Evolutionary conservation across 2,329 filamentous ascomycete genomes (phyloP), one percentile per base, ranked within the genome.

Genomic region (Dactylellina sp.): DNA sequence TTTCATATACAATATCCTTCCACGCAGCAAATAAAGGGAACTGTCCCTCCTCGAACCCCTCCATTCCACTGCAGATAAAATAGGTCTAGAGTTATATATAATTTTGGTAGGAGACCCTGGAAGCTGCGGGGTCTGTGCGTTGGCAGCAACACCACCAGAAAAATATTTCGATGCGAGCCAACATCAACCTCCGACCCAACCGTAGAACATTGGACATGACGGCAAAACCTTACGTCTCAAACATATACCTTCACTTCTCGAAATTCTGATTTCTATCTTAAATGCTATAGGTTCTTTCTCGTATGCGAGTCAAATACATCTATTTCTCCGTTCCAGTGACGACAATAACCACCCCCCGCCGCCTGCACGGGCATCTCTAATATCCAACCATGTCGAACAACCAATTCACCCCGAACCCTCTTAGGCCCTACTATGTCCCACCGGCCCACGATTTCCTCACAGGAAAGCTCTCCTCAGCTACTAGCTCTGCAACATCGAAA

Each of bases 391-490:
- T 75, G 71, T 63, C 82, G 52, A 80, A 83, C 61, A 83, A 82
- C 56, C 80, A 82, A 76, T 83, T 83, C 77, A 80, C 81, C 32
- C 84, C 83, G 18, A 91, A 91, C 78, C 89, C 89, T 68, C 83
- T 91, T 66, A 85, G 89, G 75, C 89, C 89, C 16, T 91, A 91
- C 82, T 90, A 91, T 80, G 88, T 89, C 76, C 86, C 86, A 39
- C 85, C 86, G 9, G 83, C 84, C n/a, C 86, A 87, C 66, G 84
- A 84, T 62, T 84, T 86, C 57, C 80, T 82, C 35, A 77, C 81
- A 44, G 81, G 83, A 40, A 79, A 79, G 52, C 76, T 80, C 47
- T 80, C 79, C 68, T 76, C 82, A 63, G 79, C 81, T 49, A 80
- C 82, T 24, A 81, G 80, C 39, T 59, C 74, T 7, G 50, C 63